A percentile compares a stretch with the other conserved stretches of the same genome.
Conservation (phyloP, 768 basidiomycete genomes). For the Tylopilus cervinicoccineus region DNA sequence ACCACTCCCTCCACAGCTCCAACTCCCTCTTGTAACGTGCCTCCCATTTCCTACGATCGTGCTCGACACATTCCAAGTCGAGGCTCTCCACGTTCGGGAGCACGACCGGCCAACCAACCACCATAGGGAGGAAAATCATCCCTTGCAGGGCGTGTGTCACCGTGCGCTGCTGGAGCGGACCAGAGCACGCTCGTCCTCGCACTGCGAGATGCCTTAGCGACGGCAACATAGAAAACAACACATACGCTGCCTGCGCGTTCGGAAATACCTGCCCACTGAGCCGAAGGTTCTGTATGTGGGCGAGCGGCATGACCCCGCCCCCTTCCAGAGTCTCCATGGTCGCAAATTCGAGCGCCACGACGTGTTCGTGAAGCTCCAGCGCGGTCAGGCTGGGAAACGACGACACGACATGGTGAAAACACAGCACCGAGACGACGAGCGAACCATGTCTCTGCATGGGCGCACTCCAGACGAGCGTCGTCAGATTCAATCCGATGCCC, state of each 20-base stretch:
- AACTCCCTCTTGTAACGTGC: slow-evolving; percentile 10
- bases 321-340: slow-evolving; percentile 2
- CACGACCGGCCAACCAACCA: slow-evolving; percentile 6
- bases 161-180: slow-evolving; percentile 7
- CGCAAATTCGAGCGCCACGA: slow-evolving; percentile 8
- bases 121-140: slow-evolving; percentile 3
- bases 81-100: slow-evolving; percentile 14
- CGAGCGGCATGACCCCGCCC: slow-evolving; percentile 5
- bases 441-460: slow-evolving; percentile 5
- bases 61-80: slow-evolving; percentile 11
- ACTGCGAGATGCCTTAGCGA: slow-evolving; percentile 5
- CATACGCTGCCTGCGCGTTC: slow-evolving; percentile 11
- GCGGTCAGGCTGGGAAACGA: slow-evolving; percentile 19
- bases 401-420: slow-evolving; percentile 16
- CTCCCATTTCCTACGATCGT: slow-evolving; percentile 2
- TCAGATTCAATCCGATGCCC: slow-evolving; percentile 14
- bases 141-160: slow-evolving; percentile 14
- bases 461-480: slow-evolving; percentile 23
- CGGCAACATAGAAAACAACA: slow-evolving; percentile 16
- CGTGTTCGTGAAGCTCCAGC: slow-evolving; percentile 18
- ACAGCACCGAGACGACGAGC: slow-evolving; percentile 11
- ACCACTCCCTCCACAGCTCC: slow-evolving; percentile 12
- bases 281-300: slow-evolving; percentile 9
- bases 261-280: slow-evolving; percentile 10
- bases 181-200: slow-evolving; percentile 13